A percentile compares a stretch with the other conserved stretches of the same genome.
Conservation (phyloP, 2,329 filamentous ascomycete genomes). For the Microthyrium microscopicum region DNA sequence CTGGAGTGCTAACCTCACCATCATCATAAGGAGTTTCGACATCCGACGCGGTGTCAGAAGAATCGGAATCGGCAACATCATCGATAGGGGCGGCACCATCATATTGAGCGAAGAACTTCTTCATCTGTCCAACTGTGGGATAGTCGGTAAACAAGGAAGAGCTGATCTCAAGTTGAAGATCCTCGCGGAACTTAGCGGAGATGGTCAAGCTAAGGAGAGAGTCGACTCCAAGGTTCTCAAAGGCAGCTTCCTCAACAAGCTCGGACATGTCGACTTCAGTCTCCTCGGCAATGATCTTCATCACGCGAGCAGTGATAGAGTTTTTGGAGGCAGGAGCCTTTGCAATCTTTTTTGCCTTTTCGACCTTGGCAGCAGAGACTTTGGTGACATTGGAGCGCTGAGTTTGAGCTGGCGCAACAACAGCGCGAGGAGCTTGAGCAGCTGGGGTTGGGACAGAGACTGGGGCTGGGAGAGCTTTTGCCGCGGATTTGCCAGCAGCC, state of each 20-base stretch:
- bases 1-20: slow-evolving; percentile 29
- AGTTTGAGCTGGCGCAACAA: slow-evolving; percentile 12
- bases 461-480: slow-evolving; percentile 18
- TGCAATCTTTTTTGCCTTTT: slow-evolving; percentile 29
- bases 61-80: slow-evolving; percentile 25
- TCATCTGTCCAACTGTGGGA: slow-evolving; percentile 42
- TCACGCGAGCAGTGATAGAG: slow-evolving; percentile 36
- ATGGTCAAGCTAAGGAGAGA: slow-evolving; percentile 45
- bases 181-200: slow-evolving; percentile 44
- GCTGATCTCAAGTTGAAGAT: slow-evolving; percentile 41
- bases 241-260: slow-evolving; percentile 41
- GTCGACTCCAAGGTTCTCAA: slow-evolving; percentile 46
- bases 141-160: slow-evolving; percentile 44
- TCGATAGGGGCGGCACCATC: slow-evolving; percentile 23
- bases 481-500: slow-evolving; percentile 19
- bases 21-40: slow-evolving; percentile 26
- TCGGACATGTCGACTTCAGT: slow-evolving; percentile 41
- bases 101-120: slow-evolving; percentile 35
- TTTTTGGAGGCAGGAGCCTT: slow-evolving; percentile 22
- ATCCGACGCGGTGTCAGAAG: slow-evolving; percentile 20
- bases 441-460: slow-evolving; percentile 18
- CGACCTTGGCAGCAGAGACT: slow-evolving; percentile 35
- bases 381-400: slow-evolving; percentile 29
- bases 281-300: slow-evolving; percentile 52
- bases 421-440: slow-evolving; percentile 17